phyloP scores from a whole-genome alignment of 2,329 filamentous ascomycete species.

The Cladorrhinum sp. region DNA sequence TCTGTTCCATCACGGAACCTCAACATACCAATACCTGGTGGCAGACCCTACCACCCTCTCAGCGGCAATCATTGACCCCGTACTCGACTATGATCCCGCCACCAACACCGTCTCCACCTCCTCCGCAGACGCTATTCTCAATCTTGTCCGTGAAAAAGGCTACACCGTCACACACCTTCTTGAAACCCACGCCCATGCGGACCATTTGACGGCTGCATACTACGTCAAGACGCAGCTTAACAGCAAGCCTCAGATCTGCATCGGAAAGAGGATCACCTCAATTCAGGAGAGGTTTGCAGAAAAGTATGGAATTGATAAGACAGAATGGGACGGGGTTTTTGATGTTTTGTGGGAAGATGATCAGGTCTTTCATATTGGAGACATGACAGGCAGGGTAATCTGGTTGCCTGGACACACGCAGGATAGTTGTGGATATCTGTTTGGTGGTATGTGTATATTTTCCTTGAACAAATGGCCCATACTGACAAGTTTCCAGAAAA shows the following conservation, averaged over 20 bases:
- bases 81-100: constrained; percentile 54
- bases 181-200: constrained; percentile 61
- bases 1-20: constrained; percentile 41
- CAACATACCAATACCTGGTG: constrained; percentile 61
- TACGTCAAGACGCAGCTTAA: constrained; percentile 52
- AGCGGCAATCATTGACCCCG: constrained; percentile 60
- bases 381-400: constrained; percentile 43
- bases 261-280: constrained; percentile 50
- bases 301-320: constrained; percentile 43
- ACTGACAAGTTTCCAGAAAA: constrained; percentile 32
- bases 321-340: constrained; percentile 48
- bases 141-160: constrained; percentile 40
- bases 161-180: constrained; percentile 53
- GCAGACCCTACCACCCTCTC: constrained; percentile 47
- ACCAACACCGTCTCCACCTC: constrained; percentile 44
- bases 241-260: constrained; percentile 46
- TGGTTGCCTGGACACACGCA: constrained; percentile 61
- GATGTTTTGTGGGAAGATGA: constrained; percentile 53
- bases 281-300: constrained; percentile 51
- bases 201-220: constrained; percentile 57
- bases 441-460: constrained; percentile 40
- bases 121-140: constrained; percentile 51
- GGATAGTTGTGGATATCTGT: constrained; percentile 57
- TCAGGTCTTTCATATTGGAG: constrained; percentile 52
- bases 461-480: neutral